Evolutionary conservation across 768 basidiomycete genomes (phyloP), one percentile per base, ranked within the genome.

Genomic region (Clitopilus hobsonii): DNA sequence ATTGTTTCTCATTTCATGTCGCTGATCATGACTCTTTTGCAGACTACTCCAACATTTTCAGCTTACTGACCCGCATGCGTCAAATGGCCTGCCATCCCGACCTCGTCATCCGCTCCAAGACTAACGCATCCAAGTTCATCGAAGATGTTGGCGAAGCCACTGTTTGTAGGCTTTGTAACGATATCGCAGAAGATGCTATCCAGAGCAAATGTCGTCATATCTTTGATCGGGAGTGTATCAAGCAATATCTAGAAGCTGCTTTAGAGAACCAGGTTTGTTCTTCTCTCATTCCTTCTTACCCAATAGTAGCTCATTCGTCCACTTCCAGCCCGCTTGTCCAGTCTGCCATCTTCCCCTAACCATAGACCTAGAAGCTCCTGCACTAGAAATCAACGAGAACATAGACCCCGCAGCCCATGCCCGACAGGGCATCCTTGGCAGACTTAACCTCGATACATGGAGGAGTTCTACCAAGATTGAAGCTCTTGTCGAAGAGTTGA

Each of bases 391-490:
- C 6, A 89, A 89, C 56, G 85, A 88, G 60, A 78, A 70, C 51
- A 58, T 68, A 14, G 27, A 51, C 10, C 18, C 49, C 25, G 3
- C 2, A 2, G 57, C 70, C 6, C 75, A 65, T 32, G 74, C 73
- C 7, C 84, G 91, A 32, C 97, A 99, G 68, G 97, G 97, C 36
- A 98, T 99, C 51, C 81, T 99, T 13, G 92, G 92, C 24, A 84
- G 95, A 8, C 77, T 99, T 22, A 84, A 98, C 66, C 74, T 98
- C 16, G 84, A 91, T 60, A 86, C 83, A 47, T 97, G 94, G 93
- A 82, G 93, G 49, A 96, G 94, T 1, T 95, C 92, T n/a, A 87
- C 94, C 4, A 99, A 98, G 76, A 92, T 98, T 38, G 97, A 99
- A 67, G 95, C 96, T 1, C 78, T 99, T 4, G 77, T 98, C 3